Evolutionary conservation across 129 eudicot genomes (phyloP), one percentile per base, ranked within the genome.

Genomic region (Centella asiatica): DNA sequence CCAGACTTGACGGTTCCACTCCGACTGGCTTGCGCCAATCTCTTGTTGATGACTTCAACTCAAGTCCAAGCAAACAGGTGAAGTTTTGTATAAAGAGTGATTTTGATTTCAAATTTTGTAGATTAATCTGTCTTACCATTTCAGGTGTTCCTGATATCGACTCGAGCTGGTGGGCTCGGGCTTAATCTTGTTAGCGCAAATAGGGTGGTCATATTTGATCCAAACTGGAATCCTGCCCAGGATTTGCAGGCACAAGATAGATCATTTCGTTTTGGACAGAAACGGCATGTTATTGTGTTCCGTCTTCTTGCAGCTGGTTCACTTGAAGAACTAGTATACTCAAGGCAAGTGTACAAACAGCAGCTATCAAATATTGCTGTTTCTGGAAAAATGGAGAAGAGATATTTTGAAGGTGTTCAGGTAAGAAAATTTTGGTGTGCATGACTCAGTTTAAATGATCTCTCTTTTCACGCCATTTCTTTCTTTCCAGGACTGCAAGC

Each of bases 1-100:
- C 88, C 45, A 81, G 98, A 73, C 88, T 92, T 44, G 98, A 92
- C 67, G 96, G 98, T 28, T 87, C 96, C 34, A 92, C 95, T 50
- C 96, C 96, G 5, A 92, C 96, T 57, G 68, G 76, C 56, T 63
- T 73, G 65, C 96, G 98, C 14, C 98, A 92, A 72, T 80, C 90
- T 69, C 90, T 87, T 44, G 98, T 92, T 55, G 94, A 92, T 62
- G 82, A 92, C 77, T 92, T 92, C 63, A 92, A 92, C 78, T 84
- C 98, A 64, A 87, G 98, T 75, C 96, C 98, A 68, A 92, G 98
- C 81, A 84, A 87, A 79, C 90, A 87, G 95, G 98, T 87, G 11
- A 58, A 34, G 37, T 19, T 57, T 24, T 45, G 34, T 32, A 9
- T 25, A 3, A 24, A 24, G 22, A 7, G 3, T 33, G 28, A 11